Evolutionary conservation across 2,329 filamentous ascomycete genomes (phyloP).

Genomic region (Xylariaceae sp.): DNA sequence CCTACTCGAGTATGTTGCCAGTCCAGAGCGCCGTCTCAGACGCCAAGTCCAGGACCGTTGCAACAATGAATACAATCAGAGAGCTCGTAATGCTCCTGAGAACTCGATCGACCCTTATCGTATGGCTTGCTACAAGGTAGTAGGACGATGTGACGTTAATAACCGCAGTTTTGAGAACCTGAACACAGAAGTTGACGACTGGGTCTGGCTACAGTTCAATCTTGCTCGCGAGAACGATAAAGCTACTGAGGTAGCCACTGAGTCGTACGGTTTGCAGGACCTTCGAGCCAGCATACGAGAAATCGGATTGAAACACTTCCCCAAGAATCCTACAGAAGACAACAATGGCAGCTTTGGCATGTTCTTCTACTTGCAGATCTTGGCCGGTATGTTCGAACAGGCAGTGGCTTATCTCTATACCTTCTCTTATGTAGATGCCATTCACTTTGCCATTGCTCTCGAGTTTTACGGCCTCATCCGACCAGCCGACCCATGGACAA

Average conservation of each 20-base stretch:
- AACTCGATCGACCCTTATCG: slow-evolving; percentile 90
- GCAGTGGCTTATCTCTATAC: slow-evolving; percentile 87
- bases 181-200: slow-evolving; percentile 64
- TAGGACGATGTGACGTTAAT: slow-evolving; percentile 71
- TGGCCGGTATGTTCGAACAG: slow-evolving; percentile 91
- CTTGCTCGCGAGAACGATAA: slow-evolving; percentile 63
- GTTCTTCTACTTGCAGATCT: slow-evolving; percentile 87
- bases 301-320: slow-evolving; percentile 88
- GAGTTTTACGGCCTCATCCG: slow-evolving; percentile 86
- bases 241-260: slow-evolving; percentile 60
- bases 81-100: slow-evolving; percentile 77
- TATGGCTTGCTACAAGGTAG: slow-evolving; percentile 96
- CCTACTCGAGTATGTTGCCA: slow-evolving; percentile 76
- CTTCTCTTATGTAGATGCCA: slow-evolving; percentile 87
- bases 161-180: slow-evolving; percentile 62
- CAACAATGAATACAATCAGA: slow-evolving; percentile 83
- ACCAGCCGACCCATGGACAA: slow-evolving; percentile 74
- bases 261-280: slow-evolving; percentile 61
- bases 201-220: slow-evolving; percentile 70
- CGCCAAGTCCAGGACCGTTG: slow-evolving; percentile 81
- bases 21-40: slow-evolving; percentile 70
- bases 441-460: slow-evolving; percentile 89
- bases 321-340: slow-evolving; percentile 73
- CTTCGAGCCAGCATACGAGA: slow-evolving; percentile 79
- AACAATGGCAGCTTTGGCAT: slow-evolving; percentile 74